Percentiles rank a stretch among this genome's conserved stretches.
phyloP scores from a whole-genome alignment of 1,139 yeast genomes.

The Wickerhamomyces sp. region DNA sequence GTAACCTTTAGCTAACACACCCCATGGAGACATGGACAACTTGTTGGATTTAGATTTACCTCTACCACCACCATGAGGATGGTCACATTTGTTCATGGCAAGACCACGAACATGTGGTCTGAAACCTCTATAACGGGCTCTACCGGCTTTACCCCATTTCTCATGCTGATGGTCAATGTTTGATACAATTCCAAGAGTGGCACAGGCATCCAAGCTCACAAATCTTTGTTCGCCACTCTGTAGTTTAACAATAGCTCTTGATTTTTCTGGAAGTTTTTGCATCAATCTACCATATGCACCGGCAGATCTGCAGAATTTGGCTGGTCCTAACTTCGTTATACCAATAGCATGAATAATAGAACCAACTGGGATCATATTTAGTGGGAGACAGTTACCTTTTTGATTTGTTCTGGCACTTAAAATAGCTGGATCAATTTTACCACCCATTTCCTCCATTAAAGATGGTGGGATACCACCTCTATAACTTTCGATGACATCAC shows the following conservation, averaged over 20 bases:
- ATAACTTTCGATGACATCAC: conserved; percentile 86
- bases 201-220: conserved; percentile 80
- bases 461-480: conserved; percentile 82
- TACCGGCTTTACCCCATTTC: conserved; percentile 95
- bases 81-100: conserved; percentile 96
- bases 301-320: conserved; percentile 87
- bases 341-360: conserved; percentile 87
- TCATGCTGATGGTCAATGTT: conserved; percentile 89
- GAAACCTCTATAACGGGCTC: conserved; percentile 86
- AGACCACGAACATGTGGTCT: conserved; percentile 98
- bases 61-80: conserved; percentile 99
- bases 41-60: conserved; percentile 98
- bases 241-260: conserved; percentile 72
- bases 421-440: conserved; percentile 87
- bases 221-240: conserved; percentile 94
- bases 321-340: conserved; percentile 72
- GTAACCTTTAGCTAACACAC: conserved; percentile 84
- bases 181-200: conserved; percentile 93
- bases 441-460: conserved; percentile 76
- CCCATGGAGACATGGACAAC: conserved; percentile 95
- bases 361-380: conserved; percentile 90
- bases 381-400: conserved; percentile 92
- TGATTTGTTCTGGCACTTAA: conserved; percentile 82
- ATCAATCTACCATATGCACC: conserved; percentile 91
- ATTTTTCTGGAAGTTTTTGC: conserved; percentile 68